phyloP scores from a whole-genome alignment of 208 protist genomes.

The Strigomonas galati region DNA sequence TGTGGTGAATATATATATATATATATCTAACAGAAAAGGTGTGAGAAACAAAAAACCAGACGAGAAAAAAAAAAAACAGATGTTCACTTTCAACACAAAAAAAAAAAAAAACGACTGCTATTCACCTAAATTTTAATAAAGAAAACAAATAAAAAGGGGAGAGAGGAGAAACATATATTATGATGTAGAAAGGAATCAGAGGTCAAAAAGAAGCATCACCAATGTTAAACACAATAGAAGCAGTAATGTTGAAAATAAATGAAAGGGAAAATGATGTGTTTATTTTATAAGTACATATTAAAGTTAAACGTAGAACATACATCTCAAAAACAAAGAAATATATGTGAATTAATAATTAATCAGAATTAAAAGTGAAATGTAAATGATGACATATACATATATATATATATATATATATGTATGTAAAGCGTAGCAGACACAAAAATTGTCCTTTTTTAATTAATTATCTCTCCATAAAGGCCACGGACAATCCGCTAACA shows the following conservation, averaged over 20 bases:
- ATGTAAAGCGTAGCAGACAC: background rate
- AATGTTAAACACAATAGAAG: no score
- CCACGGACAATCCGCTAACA: conserved; percentile 4
- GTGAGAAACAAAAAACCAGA: background rate
- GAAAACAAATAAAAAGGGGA: background rate
- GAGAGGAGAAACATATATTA: no score
- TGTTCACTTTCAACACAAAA: no score
- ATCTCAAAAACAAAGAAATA: background rate
- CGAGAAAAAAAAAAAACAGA: no score
- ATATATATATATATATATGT: conserved; percentile 7
- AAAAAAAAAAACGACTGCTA: conserved; percentile 5
- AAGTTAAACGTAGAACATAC: background rate
- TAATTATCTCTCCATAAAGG: background rate
- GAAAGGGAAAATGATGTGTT: background rate
- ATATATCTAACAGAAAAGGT: conserved; percentile 11
- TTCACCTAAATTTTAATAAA: background rate
- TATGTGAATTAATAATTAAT: background rate
- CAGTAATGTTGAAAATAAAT: no score
- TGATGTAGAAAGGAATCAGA: no score
- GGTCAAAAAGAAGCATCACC: no score
- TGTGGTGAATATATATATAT: conserved; percentile 4
- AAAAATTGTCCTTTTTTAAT: no score
- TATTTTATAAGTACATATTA: background rate
- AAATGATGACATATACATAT: background rate
- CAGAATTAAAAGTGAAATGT: background rate